A percentile compares a stretch with the other conserved stretches of the same genome.
Evolutionary conservation across 768 basidiomycete species (phyloP).

Genomic region (Macrolepiota dolichaula): DNA sequence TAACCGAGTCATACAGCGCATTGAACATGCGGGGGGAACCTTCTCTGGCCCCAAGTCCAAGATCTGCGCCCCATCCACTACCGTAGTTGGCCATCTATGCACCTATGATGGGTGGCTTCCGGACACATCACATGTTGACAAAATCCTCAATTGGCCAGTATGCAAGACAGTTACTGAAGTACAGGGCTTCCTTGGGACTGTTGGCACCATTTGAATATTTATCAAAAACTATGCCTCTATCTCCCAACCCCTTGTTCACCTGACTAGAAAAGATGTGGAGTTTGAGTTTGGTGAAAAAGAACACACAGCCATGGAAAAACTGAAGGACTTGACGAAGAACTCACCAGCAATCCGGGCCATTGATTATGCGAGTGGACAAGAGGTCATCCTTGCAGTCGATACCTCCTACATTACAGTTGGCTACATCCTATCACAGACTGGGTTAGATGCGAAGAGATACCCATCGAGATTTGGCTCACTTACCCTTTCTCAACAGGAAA

Average conservation of each 20-base stretch:
- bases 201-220: constrained; percentile 18
- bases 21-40: constrained; percentile 26
- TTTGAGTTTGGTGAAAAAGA: constrained; percentile 18
- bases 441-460: too few relatives aligned
- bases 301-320: constrained; percentile 6
- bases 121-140: constrained; percentile 16
- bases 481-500: too few relatives aligned
- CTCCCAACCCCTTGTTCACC: constrained; percentile 15
- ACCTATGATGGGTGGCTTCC: constrained; percentile 28
- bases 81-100: constrained; percentile 32
- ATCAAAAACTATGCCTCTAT: constrained; percentile 20
- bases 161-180: constrained; percentile 15
- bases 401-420: constrained; percentile 20
- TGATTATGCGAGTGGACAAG: constrained; percentile 16
- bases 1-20: constrained; percentile 29
- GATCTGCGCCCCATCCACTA: constrained; percentile 14
- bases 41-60: constrained; percentile 21
- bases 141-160: constrained; percentile 23
- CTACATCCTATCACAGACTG: too few relatives aligned
- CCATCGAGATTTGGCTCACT: constrained; percentile 13
- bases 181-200: constrained; percentile 23
- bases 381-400: constrained; percentile 34
- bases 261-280: constrained; percentile 20
- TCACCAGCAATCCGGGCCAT: constrained; percentile 19
- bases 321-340: constrained; percentile 12